Conservation (phyloP, 768 basidiomycete genomes). For the Russula sp. region DNA sequence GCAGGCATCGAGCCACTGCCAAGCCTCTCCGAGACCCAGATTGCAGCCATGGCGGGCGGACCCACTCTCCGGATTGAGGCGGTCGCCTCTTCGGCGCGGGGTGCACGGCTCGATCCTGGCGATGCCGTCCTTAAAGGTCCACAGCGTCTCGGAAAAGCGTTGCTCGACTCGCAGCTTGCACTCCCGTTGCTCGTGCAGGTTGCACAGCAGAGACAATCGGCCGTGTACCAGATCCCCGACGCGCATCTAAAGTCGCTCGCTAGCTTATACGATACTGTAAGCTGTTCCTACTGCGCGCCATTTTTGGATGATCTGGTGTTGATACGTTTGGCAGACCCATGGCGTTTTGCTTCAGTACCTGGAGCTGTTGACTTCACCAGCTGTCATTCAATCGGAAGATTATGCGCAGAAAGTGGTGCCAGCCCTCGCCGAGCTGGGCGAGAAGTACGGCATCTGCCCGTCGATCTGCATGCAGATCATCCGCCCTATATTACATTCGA, state of each 20-base stretch:
- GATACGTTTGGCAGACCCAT: conserved; percentile 58
- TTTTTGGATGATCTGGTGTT: conserved; percentile 6
- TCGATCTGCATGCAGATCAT: conserved; percentile 93
- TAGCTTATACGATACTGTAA: conserved; percentile 81
- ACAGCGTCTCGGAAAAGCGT: conserved; percentile 54
- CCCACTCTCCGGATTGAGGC: conserved; percentile 83
- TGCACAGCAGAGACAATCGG: conserved; percentile 85
- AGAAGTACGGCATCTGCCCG: conserved; percentile 72
- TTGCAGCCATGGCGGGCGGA: conserved; percentile 88
- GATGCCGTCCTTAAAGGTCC: conserved; percentile 63
- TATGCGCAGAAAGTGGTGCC: conserved; percentile 75
- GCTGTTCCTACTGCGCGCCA: conserved; percentile 32
- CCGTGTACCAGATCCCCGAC: conserved; percentile 66
- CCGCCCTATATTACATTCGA: conserved; percentile 67
- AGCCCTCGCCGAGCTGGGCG: conserved; percentile 62
- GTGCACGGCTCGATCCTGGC: conserved; percentile 61
- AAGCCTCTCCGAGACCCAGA: conserved; percentile 82
- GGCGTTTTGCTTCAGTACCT: conserved; percentile 89
- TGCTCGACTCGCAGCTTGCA: conserved; percentile 70
- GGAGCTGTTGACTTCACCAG: conserved; percentile 74
- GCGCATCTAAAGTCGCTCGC: conserved; percentile 83
- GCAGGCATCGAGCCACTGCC: conserved; percentile 89
- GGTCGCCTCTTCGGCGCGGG: conserved; percentile 71
- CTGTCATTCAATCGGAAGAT: conserved; percentile 59
- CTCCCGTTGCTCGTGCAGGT: conserved; percentile 87